These are phyloP conservation scores for Chernovozyma aurita DNA, from an alignment of 1,139 yeast species.

Conservation along the genomic window DNA sequence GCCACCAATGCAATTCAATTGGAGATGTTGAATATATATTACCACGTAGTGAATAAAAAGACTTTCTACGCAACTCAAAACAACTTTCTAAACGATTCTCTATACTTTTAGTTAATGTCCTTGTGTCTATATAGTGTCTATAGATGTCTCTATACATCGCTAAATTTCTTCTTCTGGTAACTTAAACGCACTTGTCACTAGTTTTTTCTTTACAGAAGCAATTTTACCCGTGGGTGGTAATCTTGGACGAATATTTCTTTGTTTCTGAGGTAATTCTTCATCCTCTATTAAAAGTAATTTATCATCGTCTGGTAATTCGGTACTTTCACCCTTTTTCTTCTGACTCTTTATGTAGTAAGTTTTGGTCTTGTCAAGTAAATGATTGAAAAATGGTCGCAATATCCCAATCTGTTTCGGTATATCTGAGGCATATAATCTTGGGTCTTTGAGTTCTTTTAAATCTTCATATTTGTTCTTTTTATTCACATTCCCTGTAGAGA, in stretches of 20 bases:
- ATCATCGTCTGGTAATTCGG: constrained; percentile 41
- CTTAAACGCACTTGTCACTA: constrained; percentile 48
- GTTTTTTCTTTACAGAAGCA: constrained; percentile 60
- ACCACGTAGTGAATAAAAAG: too few relatives aligned
- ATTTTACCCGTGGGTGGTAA: constrained; percentile 94
- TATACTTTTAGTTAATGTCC: too few relatives aligned
- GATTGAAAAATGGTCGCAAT: constrained; percentile 53
- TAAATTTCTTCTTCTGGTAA: constrained; percentile 27
- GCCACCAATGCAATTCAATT: too few relatives aligned
- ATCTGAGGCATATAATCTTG: constrained; percentile 47
- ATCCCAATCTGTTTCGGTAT: constrained; percentile 53
- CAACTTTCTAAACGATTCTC: too few relatives aligned
- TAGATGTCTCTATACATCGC: too few relatives aligned
- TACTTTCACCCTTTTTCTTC: constrained; percentile 50
- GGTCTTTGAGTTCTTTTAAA: constrained; percentile 48
- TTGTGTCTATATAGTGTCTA: too few relatives aligned
- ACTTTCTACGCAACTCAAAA: too few relatives aligned
- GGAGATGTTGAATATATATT: too few relatives aligned
- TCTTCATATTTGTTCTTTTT: constrained; percentile 60
- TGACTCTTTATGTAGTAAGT: constrained; percentile 42
- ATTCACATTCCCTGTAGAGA: constrained; percentile 35
- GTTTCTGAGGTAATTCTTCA: constrained; percentile 77
- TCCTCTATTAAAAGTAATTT: constrained; percentile 59
- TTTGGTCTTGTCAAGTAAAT: constrained; percentile 51
- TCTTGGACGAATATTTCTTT: constrained; percentile 74